Percentiles rank a stretch among this genome's conserved stretches.
These are phyloP conservation scores for Tilletia horrida DNA, from an alignment of 1,284 basidiomycete species.

Conservation along the genomic window DNA sequence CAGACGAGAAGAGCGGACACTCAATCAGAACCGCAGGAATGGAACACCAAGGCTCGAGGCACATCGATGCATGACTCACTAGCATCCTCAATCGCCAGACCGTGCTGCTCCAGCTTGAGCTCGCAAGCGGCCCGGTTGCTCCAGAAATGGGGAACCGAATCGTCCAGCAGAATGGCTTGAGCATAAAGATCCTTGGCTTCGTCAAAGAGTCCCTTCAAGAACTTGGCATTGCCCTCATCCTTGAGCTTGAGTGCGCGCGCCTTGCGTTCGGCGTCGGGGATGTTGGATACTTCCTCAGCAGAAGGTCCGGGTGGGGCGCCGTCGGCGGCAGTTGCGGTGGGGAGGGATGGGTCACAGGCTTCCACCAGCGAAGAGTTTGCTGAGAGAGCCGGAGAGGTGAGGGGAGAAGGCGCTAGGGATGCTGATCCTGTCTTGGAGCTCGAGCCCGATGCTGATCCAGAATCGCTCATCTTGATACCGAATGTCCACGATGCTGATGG, in stretches of 20 bases:
- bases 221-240: conserved; percentile 47
- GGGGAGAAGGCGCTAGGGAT: conserved; percentile 12
- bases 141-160: conserved; percentile 39
- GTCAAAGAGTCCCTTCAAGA: conserved; percentile 40
- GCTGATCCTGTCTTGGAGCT: conserved; percentile 2
- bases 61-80: conserved; percentile 9
- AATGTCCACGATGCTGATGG: no score
- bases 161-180: conserved; percentile 45
- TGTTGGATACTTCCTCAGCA: neutral
- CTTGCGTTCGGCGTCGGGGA: conserved; percentile 36
- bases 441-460: conserved; percentile 8
- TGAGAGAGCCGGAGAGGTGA: conserved; percentile 17
- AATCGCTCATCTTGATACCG: neutral
- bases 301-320: conserved; percentile 1
- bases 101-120: conserved; percentile 54
- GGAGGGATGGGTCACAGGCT: neutral
- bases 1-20: neutral
- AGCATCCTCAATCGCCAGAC: conserved; percentile 52
- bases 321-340: conserved; percentile 9
- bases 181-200: conserved; percentile 48
- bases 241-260: conserved; percentile 36
- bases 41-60: neutral
- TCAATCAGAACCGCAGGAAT: neutral
- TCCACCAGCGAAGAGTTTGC: conserved; percentile 4
- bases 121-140: conserved; percentile 53